Evolutionary conservation across 2,329 filamentous ascomycete species (phyloP).

Genomic region (Aspergillus unguis): DNA sequence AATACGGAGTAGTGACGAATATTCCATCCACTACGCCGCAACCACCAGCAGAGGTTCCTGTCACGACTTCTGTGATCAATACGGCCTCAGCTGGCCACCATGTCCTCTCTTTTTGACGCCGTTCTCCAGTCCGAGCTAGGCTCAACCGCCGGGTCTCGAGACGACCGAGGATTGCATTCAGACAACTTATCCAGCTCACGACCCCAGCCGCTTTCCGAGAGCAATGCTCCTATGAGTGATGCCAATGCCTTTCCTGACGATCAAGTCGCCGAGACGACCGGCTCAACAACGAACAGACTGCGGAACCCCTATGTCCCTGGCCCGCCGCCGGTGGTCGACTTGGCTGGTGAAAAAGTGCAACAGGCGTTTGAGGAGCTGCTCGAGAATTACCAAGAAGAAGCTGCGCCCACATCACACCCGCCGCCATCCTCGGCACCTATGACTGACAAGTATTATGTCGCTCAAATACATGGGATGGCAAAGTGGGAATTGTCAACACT

Average conservation of each 20-base stretch:
- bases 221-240: conserved; percentile 54
- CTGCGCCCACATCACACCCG: conserved; percentile 51
- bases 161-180: conserved; percentile 29
- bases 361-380: conserved; percentile 62
- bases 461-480: conserved; percentile 62
- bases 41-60: no score
- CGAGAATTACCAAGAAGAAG: conserved; percentile 59
- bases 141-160: conserved; percentile 31
- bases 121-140: conserved; percentile 42
- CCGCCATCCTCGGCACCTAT: conserved; percentile 55
- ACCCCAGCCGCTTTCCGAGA: conserved; percentile 51
- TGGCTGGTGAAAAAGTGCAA: conserved; percentile 61
- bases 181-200: conserved; percentile 52
- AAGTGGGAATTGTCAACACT: conserved; percentile 62
- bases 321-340: conserved; percentile 58
- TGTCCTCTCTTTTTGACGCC: conserved; percentile 43
- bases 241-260: conserved; percentile 60
- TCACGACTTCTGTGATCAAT: no score
- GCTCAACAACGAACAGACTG: conserved; percentile 48
- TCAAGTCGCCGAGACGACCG: conserved; percentile 55
- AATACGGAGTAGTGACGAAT: neutral
- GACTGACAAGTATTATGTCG: conserved; percentile 63
- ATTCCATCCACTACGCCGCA: no score
- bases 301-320: conserved; percentile 51
- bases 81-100: conserved; percentile 18